phyloP scores from a whole-genome alignment of 2,329 filamentous ascomycete species.

The Fusarium compactum region DNA sequence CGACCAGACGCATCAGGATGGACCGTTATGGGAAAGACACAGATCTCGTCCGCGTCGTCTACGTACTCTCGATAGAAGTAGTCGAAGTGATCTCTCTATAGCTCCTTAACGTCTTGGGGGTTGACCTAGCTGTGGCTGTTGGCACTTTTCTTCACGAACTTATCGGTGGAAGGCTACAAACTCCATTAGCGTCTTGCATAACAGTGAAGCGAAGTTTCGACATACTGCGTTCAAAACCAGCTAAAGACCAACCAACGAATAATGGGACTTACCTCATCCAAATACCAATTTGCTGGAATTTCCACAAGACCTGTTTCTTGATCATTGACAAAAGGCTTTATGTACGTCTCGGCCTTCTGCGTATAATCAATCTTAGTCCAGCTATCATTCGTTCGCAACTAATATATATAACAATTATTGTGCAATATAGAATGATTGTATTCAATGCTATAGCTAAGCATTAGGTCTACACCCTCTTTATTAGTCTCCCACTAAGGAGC shows the following conservation, averaged over 20 bases:
- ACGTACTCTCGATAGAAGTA: constrained; percentile 76
- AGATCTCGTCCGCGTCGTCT: constrained; percentile 70
- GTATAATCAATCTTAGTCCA: constrained; percentile 78
- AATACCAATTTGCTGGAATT: constrained; percentile 71
- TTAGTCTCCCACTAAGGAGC: constrained; percentile 82
- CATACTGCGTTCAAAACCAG: neutral
- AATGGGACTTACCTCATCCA: constrained; percentile 60
- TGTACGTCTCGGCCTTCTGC: constrained; percentile 45
- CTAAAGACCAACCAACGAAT: rapidly evolving
- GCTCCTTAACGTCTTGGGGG: constrained; percentile 70
- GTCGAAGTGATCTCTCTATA: constrained; percentile 75
- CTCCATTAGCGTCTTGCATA: neutral
- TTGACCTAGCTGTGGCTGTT: constrained; percentile 74
- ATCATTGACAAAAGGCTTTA: constrained; percentile 68
- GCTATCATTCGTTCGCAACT: constrained; percentile 70
- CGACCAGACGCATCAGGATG: constrained; percentile 80
- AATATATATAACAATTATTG: constrained; percentile 72
- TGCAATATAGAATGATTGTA: constrained; percentile 74
- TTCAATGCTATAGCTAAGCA: constrained; percentile 75
- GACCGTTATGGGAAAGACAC: constrained; percentile 82
- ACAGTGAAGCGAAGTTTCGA: rapidly evolving
- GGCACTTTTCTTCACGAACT: constrained; percentile 75
- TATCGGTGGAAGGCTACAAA: constrained; percentile 67
- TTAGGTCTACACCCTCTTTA: constrained; percentile 73
- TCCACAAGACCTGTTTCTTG: constrained; percentile 73